phyloP scores from a whole-genome alignment of 352 stramenopile genomes.

The Phytophthora cactorum region DNA sequence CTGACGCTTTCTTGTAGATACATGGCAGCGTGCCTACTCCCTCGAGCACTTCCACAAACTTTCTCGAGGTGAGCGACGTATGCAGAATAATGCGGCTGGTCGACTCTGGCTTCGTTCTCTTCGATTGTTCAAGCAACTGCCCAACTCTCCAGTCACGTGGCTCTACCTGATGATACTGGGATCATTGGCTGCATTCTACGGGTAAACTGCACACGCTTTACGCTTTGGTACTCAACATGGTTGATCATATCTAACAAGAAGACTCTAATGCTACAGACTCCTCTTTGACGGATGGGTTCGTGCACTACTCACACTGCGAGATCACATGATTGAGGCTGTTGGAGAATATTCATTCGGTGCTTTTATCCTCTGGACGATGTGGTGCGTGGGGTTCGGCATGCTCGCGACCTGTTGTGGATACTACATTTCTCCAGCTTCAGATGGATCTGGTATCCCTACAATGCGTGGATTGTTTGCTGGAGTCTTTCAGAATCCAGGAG shows the following conservation, averaged over 20 bases:
- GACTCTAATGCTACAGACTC: constrained; percentile 34
- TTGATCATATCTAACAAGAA: no score
- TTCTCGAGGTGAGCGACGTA: constrained; percentile 53
- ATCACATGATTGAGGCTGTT: constrained; percentile 51
- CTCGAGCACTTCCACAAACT: constrained; percentile 72
- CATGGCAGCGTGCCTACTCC: constrained; percentile 70
- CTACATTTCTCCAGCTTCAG: constrained; percentile 59
- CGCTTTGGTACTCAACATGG: background rate
- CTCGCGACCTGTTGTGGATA: constrained; percentile 64
- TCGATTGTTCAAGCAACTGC: constrained; percentile 75
- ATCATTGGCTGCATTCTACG: constrained; percentile 62
- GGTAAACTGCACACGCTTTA: constrained; percentile 37
- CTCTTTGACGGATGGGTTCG: constrained; percentile 73
- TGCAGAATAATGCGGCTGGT: constrained; percentile 55
- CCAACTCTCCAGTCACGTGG: constrained; percentile 85
- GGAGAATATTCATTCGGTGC: constrained; percentile 62
- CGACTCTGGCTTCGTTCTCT: constrained; percentile 67
- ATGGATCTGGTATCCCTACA: constrained; percentile 75
- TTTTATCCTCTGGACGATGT: constrained; percentile 74
- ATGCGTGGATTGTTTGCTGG: constrained; percentile 80
- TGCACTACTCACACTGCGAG: constrained; percentile 59
- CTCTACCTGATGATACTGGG: constrained; percentile 74
- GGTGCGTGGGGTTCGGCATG: constrained; percentile 58
- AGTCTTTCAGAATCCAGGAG: constrained; percentile 74
- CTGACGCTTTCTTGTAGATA: constrained; percentile 46